Evolutionary conservation across 257 asterid species (phyloP).

Genomic region (Ballota nigra): DNA sequence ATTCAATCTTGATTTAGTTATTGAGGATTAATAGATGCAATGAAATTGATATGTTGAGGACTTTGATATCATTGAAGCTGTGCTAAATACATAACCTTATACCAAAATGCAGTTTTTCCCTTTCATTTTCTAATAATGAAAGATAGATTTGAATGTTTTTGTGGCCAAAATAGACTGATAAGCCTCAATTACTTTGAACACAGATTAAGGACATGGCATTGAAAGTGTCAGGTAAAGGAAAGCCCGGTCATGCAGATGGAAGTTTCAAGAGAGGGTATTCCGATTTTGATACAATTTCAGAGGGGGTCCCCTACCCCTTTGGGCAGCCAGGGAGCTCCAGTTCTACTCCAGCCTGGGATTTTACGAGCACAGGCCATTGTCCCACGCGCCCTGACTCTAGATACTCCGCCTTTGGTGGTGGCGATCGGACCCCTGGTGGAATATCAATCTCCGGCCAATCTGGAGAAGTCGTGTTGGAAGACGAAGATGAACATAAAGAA

Average conservation of each 20-base stretch:
- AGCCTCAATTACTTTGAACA: neutral
- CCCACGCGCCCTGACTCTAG: slow-evolving; percentile 42
- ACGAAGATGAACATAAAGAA: slow-evolving; percentile 63
- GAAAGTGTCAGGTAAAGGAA: slow-evolving; percentile 87
- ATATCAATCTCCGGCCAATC: slow-evolving; percentile 43
- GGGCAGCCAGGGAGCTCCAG: slow-evolving; percentile 65
- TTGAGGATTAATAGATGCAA: neutral
- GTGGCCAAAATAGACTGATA: slow-evolving; percentile 8
- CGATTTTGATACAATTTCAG: slow-evolving; percentile 63
- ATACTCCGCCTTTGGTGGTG: slow-evolving; percentile 36
- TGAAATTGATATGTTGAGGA: too few species aligned
- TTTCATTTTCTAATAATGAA: neutral
- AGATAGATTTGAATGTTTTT: neutral
- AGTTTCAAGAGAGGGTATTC: slow-evolving; percentile 61
- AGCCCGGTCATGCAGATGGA: slow-evolving; percentile 47
- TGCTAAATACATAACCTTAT: neutral
- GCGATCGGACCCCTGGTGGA: slow-evolving; percentile 38
- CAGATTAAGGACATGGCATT: slow-evolving; percentile 95
- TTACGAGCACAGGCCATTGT: slow-evolving; percentile 38
- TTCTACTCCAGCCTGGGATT: slow-evolving; percentile 87
- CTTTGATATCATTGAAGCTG: neutral
- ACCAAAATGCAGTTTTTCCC: neutral
- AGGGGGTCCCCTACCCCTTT: slow-evolving; percentile 57
- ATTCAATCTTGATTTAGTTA: neutral
- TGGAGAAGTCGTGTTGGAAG: slow-evolving; percentile 47